Evolutionary conservation across 1,284 basidiomycete genomes (phyloP).

Genomic region (Austropuccinia psidii): DNA sequence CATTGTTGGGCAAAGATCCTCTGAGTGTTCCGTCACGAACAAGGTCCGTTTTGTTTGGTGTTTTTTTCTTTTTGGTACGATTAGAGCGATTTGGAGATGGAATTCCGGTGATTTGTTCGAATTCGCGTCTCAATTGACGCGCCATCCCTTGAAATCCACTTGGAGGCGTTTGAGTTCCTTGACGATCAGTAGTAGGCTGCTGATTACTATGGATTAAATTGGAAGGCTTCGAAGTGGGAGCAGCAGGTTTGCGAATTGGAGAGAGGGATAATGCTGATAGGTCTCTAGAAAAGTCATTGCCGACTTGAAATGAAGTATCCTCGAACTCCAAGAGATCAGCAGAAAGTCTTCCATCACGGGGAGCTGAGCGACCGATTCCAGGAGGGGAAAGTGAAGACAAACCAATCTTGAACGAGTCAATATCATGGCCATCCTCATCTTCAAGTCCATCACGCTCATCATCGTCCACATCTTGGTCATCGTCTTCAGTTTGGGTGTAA

Average conservation of each 20-base stretch:
- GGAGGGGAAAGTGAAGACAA: constrained; percentile 35
- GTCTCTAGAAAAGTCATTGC: constrained; percentile 29
- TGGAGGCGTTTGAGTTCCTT: neutral
- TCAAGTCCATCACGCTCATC: constrained; percentile 13
- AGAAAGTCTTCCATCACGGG: constrained; percentile 16
- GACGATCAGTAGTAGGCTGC: neutral
- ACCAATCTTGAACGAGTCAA: constrained; percentile 13
- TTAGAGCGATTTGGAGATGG: constrained; percentile 5
- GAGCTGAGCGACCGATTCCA: constrained; percentile 20
- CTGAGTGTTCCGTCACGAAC: constrained; percentile 8
- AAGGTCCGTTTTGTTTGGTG: neutral
- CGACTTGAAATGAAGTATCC: constrained; percentile 11
- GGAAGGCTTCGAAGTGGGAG: constrained; percentile 6
- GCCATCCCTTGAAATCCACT: constrained; percentile 36
- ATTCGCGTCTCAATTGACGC: constrained; percentile 19
- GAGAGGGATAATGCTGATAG: constrained; percentile 33
- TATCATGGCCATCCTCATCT: constrained; percentile 1
- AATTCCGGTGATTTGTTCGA: constrained; percentile 12
- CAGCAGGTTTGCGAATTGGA: constrained; percentile 20
- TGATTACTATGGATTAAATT: neutral
- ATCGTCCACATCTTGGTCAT: neutral
- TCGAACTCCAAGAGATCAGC: constrained; percentile 16
- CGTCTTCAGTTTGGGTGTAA: constrained; percentile 32
- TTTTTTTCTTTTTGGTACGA: neutral
- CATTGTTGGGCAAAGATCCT: constrained; percentile 12